phyloP scores from a whole-genome alignment of 2,329 filamentous ascomycete genomes.

The Aspergillus unguis region DNA sequence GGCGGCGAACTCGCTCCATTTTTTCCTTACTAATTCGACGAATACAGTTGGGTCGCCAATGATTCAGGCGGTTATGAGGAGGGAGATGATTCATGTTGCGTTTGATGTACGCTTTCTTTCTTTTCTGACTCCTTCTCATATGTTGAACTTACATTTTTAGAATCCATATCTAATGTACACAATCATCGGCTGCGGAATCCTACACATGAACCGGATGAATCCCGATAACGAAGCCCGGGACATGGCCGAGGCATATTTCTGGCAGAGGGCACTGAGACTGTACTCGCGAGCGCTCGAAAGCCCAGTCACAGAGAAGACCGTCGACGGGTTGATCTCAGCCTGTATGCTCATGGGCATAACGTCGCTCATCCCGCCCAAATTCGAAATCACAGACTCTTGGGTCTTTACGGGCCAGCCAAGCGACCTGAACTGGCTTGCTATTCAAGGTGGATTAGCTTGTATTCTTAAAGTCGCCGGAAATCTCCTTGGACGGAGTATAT shows the following conservation, averaged over 20 bases:
- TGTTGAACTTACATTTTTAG: constrained; percentile 7
- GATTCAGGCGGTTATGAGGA: constrained; percentile 21
- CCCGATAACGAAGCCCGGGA: constrained; percentile 17
- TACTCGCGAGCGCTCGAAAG: constrained; percentile 26
- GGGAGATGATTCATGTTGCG: constrained; percentile 25
- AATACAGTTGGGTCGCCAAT: constrained; percentile 12
- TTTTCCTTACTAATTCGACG: constrained; percentile 18
- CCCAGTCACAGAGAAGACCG: constrained; percentile 18
- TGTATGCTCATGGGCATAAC: constrained; percentile 31
- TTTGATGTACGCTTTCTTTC: constrained; percentile 17
- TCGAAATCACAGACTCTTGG: constrained; percentile 28
- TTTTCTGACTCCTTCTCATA: neutral
- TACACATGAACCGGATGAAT: constrained; percentile 25
- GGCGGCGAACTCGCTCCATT: constrained; percentile 20
- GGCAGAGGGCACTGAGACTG: constrained; percentile 26
- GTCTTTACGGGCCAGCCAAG: constrained; percentile 23
- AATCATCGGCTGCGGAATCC: constrained; percentile 26
- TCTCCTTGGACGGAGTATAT: constrained; percentile 24
- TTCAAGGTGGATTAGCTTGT: constrained; percentile 27
- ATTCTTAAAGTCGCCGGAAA: constrained; percentile 19
- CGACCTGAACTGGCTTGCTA: constrained; percentile 31
- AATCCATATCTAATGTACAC: constrained; percentile 31
- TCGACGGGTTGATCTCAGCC: constrained; percentile 28
- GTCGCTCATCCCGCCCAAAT: constrained; percentile 23
- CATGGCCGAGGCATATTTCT: constrained; percentile 28